Conservation (phyloP, 306 rosid genomes). For the Quercus rubra region DNA sequence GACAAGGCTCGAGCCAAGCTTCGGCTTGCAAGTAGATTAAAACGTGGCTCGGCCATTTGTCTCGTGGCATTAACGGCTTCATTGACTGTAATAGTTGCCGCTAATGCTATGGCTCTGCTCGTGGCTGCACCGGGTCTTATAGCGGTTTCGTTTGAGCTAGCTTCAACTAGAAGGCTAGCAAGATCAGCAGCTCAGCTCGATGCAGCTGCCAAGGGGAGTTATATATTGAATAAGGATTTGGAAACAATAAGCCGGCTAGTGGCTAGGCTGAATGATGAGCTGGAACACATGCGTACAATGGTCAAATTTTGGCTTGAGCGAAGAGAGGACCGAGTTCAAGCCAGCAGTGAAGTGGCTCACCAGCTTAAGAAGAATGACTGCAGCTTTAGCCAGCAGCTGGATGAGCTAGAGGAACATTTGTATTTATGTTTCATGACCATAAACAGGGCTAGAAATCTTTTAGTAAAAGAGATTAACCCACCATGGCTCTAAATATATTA, state of each 20-base stretch:
- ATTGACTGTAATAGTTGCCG: slow-evolving; percentile 31
- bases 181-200: slow-evolving; percentile 42
- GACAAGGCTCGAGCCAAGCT: slow-evolving; percentile 40
- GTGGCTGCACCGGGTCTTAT: slow-evolving; percentile 50
- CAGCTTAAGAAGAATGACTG: slow-evolving; percentile 45
- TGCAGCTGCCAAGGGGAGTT: slow-evolving; percentile 66
- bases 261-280: slow-evolving; percentile 56
- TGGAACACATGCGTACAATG: slow-evolving; percentile 46
- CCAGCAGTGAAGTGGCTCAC: slow-evolving; percentile 44
- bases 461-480: slow-evolving; percentile 44
- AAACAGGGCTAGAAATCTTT: slow-evolving; percentile 70
- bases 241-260: slow-evolving; percentile 59
- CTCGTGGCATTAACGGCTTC: slow-evolving; percentile 41
- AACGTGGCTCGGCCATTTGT: slow-evolving; percentile 34
- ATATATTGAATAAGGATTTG: slow-evolving; percentile 61
- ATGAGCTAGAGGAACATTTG: slow-evolving; percentile 83
- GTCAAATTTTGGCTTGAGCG: slow-evolving; percentile 58
- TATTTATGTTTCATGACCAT: slow-evolving; percentile 84
- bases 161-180: slow-evolving; percentile 25
- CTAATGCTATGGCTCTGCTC: slow-evolving; percentile 49
- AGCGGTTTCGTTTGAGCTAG: slow-evolving; percentile 24
- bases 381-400: slow-evolving; percentile 55
- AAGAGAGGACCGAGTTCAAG: slow-evolving; percentile 32
- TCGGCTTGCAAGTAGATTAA: slow-evolving; percentile 8
- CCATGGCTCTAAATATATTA: not conserved